These are phyloP conservation scores for Blastocystis sp. DNA, from an alignment of 352 stramenopile species.

Conservation along the genomic window DNA sequence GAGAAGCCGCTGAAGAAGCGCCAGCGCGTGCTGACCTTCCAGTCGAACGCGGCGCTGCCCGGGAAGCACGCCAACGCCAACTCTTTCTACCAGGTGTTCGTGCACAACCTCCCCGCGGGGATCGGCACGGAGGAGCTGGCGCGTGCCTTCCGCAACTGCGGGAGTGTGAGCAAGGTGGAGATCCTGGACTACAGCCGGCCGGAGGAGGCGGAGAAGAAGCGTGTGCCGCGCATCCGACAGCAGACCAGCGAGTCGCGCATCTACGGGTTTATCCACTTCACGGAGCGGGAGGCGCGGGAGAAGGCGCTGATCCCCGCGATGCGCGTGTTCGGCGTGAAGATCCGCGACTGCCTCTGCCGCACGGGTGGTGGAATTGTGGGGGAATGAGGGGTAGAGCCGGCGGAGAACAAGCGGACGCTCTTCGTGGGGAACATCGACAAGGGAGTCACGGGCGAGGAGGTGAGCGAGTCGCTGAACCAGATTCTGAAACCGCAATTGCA, in stretches of 20 bases:
- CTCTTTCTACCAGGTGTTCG: conserved; percentile 65
- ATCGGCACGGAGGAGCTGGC: conserved; percentile 58
- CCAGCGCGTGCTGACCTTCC: conserved; percentile 44
- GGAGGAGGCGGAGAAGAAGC: conserved; percentile 57
- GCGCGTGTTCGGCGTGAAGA: conserved; percentile 67
- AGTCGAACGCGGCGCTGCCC: conserved; percentile 14
- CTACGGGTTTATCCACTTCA: conserved; percentile 66
- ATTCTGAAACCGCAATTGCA: conserved; percentile 55
- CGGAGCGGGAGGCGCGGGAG: conserved; percentile 38
- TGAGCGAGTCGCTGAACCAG: conserved; percentile 43
- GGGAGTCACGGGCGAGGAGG: conserved; percentile 62
- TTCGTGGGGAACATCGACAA: conserved; percentile 65
- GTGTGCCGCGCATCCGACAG: conserved; percentile 18
- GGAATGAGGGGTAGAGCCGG: conserved; percentile 32
- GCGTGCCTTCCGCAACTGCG: conserved; percentile 50
- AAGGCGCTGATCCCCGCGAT: conserved; percentile 60
- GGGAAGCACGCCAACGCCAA: conserved; percentile 1
- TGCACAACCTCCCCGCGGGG: conserved; percentile 47
- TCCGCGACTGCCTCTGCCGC: conserved; percentile 59
- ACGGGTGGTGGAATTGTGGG: background rate
- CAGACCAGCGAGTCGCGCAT: background rate
- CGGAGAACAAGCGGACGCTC: conserved; percentile 69
- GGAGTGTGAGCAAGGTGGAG: conserved; percentile 66
- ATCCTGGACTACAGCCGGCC: conserved; percentile 59
- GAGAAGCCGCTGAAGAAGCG: conserved; percentile 40